These are phyloP conservation scores for Panaeolus cyanescens DNA, from an alignment of 768 basidiomycete species.

Conservation along the genomic window DNA sequence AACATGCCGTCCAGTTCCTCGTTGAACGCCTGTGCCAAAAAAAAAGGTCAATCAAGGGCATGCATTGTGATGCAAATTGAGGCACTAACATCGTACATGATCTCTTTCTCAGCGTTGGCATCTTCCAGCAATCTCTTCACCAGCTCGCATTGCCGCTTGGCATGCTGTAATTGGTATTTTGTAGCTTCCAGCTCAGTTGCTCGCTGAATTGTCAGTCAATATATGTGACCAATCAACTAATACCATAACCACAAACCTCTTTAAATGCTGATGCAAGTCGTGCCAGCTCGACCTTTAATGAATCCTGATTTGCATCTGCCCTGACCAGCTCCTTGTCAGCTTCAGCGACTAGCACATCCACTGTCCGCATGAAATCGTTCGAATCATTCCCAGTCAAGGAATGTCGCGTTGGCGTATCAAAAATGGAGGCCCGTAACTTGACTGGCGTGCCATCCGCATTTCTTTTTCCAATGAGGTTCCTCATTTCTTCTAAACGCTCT, in stretches of 20 bases:
- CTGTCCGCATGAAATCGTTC: conserved; percentile 40
- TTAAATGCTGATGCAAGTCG: conserved; percentile 52
- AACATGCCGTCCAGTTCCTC: conserved; percentile 93
- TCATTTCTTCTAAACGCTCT: conserved; percentile 84
- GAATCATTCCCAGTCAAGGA: conserved; percentile 22
- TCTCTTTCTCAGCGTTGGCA: conserved; percentile 84
- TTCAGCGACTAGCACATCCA: conserved; percentile 57
- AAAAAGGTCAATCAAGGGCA: background rate
- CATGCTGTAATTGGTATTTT: conserved; percentile 64
- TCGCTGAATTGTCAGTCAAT: conserved; percentile 40
- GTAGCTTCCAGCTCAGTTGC: conserved; percentile 62
- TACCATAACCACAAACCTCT: conserved; percentile 45
- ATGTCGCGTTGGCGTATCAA: conserved; percentile 31
- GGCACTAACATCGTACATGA: conserved; percentile 80
- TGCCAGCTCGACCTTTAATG: conserved; percentile 52
- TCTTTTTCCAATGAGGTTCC: conserved; percentile 65
- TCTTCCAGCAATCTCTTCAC: conserved; percentile 79
- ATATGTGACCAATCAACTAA: background rate
- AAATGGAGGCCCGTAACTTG: conserved; percentile 42
- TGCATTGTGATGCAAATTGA: background rate
- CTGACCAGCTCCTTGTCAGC: conserved; percentile 58
- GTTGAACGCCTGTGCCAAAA: conserved; percentile 77
- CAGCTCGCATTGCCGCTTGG: conserved; percentile 75
- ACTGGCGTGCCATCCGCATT: conserved; percentile 52
- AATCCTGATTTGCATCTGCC: conserved; percentile 55